A percentile compares a stretch with the other conserved stretches of the same genome.
Conservation (phyloP, 257 asterid genomes). For the Petrea volubilis region DNA sequence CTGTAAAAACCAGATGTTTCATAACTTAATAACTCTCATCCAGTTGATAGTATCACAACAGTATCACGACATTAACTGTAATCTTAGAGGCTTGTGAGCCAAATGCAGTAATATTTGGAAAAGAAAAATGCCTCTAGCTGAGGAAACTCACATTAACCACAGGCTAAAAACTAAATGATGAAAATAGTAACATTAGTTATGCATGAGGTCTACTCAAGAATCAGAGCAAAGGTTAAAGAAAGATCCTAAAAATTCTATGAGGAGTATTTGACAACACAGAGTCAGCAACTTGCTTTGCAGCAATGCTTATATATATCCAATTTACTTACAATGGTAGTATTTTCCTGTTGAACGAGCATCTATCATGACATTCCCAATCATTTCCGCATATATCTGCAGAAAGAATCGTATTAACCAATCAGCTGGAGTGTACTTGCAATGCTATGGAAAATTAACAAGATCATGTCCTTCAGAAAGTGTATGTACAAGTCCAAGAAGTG, state of each 20-base stretch:
- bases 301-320: background rate
- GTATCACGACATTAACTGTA: background rate
- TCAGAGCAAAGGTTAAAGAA: background rate
- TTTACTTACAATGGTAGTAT: conserved; percentile 69
- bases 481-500: background rate
- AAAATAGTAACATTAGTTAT: background rate
- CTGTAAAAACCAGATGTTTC: conserved; percentile 30
- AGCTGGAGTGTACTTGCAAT: background rate
- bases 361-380: conserved; percentile 81
- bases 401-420: background rate
- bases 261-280: background rate
- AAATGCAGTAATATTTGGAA: background rate
- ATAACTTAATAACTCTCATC: conserved; percentile 11
- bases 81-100: background rate
- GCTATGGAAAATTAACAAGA: background rate
- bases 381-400: conserved; percentile 71
- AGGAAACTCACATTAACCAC: background rate
- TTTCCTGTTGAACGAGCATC: conserved; percentile 90
- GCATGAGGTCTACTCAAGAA: background rate
- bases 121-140: background rate
- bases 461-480: background rate
- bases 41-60: background rate
- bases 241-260: background rate
- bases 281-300: background rate
- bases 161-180: background rate